Evolutionary conservation across 2,329 filamentous ascomycete genomes (phyloP), one percentile per base, ranked within the genome.

Genomic region (Penicillium nordicum): DNA sequence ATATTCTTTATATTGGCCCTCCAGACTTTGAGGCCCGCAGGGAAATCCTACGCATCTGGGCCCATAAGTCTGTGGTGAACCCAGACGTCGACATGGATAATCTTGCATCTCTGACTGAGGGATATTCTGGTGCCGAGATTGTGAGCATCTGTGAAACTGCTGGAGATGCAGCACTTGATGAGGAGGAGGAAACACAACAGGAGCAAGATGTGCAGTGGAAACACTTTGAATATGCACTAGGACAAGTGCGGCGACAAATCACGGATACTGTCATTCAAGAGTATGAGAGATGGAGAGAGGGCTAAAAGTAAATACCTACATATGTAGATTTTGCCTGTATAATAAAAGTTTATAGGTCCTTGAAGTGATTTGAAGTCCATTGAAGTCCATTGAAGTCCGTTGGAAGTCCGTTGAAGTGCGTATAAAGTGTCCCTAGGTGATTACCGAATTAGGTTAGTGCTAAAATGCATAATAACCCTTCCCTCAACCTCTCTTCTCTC

Each of bases 81-180:
- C 69, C 77, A 0, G 87, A 90, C 53, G 83, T 96, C 14, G 84
- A 91, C 67, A 72, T 90, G 9, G 75, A 80, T 0, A 76, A 79
- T 47, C 75, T 96, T 30, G 89, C 89, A 5, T 68, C 71, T 16
- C 72, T 77, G 45, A 88, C 88, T 0, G 87, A 92, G 8, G 91
- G 91, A 0, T 90, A 89, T 71, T 94, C 91, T 1, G 92, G 92
- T 2, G 92, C 92, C 0, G 93, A 97, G 74, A 84, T 97, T 57
- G 83, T 86, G 40, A 80, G 77, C 21, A 80, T 88, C 21, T 82
- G 80, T 59, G 76, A 82, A 62, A 76, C 74, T 27, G 81, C 80
- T 56, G 73, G 77, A 58, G 75, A 83, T 69, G 75, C 72, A 41
- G 76, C 82, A 58, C 66, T 85, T 69, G 78, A 82, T 60, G 78